phyloP scores from a whole-genome alignment of 1,284 basidiomycete genomes.

The Pisolithus thermaeus region DNA sequence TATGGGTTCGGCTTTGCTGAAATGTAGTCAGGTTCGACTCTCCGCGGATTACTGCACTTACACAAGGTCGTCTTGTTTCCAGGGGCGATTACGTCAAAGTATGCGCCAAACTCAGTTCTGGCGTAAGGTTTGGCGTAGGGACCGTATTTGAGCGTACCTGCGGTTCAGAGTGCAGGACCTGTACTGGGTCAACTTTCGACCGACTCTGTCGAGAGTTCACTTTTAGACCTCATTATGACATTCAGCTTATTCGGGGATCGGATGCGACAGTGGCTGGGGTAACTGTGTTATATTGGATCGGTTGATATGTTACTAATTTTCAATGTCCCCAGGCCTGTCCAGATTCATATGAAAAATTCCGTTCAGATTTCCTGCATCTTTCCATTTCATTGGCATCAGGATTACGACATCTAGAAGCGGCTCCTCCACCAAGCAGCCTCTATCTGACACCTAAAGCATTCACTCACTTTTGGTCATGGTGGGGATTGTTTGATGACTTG shows the following conservation, averaged over 20 bases:
- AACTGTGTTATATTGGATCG: slow-evolving; percentile 12
- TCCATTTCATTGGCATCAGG: slow-evolving; percentile 83
- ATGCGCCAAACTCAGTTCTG: slow-evolving; percentile 81
- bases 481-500: slow-evolving; percentile 76
- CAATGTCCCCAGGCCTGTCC: slow-evolving; percentile 33
- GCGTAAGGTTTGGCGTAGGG: slow-evolving; percentile 89
- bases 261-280: slow-evolving; percentile 46
- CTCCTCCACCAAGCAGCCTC: slow-evolving; percentile 56
- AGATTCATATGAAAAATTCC: slow-evolving; percentile 87
- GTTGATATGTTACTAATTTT: slow-evolving; percentile 1
- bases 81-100: slow-evolving; percentile 42
- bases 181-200: slow-evolving; percentile 63
- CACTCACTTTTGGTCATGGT: slow-evolving; percentile 93
- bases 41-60: slow-evolving; percentile 6
- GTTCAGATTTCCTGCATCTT: slow-evolving; percentile 93
- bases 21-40: slow-evolving; percentile 20
- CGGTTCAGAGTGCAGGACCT: slow-evolving; percentile 62
- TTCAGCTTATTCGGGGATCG: slow-evolving; percentile 57
- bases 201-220: slow-evolving; percentile 78
- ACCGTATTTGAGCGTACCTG: slow-evolving; percentile 85
- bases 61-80: slow-evolving; percentile 17
- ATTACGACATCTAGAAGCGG: slow-evolving; percentile 24
- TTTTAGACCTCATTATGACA: slow-evolving; percentile 80
- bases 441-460: slow-evolving; percentile 87
- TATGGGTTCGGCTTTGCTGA: neutral